Percentiles rank a stretch among this genome's conserved stretches.
Conservation (phyloP, 768 basidiomycete species). For the Serendipita indica region DNA sequence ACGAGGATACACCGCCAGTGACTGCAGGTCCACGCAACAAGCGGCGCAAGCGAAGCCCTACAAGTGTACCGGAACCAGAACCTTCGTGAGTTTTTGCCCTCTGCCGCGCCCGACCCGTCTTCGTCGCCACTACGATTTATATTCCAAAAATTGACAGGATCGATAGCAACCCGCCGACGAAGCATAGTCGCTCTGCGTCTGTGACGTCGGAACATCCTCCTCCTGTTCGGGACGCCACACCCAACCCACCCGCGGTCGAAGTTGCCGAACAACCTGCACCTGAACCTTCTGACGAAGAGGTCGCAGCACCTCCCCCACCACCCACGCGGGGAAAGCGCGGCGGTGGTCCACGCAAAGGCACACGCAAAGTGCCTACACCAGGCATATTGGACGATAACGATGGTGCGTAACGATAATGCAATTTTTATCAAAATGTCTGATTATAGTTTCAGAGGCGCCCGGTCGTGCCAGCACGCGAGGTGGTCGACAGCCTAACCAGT, state of each 20-base stretch:
- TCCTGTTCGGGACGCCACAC: conserved; percentile 24
- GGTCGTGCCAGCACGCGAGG: neutral
- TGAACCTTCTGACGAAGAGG: neutral
- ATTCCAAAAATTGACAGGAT: neutral
- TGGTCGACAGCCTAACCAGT: neutral
- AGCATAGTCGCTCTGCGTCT: conserved; percentile 65
- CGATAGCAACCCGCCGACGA: conserved; percentile 35
- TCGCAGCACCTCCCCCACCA: conserved; percentile 17
- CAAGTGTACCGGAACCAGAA: conserved; percentile 25
- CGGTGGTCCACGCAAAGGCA: neutral
- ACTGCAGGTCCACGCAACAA: conserved; percentile 30
- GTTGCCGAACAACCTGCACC: neutral
- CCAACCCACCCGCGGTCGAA: neutral
- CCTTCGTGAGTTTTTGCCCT: neutral
- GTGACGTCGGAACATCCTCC: conserved; percentile 45
- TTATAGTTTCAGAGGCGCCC: neutral
- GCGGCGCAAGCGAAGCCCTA: conserved; percentile 51
- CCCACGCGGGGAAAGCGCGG: conserved; percentile 12
- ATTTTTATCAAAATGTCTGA: neutral
- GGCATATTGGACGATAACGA: neutral
- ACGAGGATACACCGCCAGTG: conserved; percentile 23
- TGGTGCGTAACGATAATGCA: neutral
- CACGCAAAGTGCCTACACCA: conserved; percentile 1
- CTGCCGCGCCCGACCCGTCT: neutral
- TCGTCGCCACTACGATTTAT: neutral